These are phyloP conservation scores for Phytophthora pistaciae DNA, from an alignment of 352 stramenopile genomes.

Conservation along the genomic window DNA sequence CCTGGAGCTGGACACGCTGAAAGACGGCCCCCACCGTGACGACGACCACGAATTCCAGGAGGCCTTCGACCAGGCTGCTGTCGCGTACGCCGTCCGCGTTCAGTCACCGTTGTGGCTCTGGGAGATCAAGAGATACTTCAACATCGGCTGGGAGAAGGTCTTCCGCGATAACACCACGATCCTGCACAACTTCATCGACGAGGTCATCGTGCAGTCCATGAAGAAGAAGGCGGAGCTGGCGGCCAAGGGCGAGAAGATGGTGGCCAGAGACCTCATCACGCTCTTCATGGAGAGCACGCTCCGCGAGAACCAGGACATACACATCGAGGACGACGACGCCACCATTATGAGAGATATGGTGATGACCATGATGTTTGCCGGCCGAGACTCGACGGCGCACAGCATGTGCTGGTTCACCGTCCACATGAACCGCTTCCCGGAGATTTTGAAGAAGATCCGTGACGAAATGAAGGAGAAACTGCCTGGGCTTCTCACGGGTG, in stretches of 20 bases:
- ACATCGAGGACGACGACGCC: conserved; percentile 33
- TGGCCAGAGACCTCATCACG: conserved; percentile 54
- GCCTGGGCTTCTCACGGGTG: conserved; percentile 29
- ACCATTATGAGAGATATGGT: conserved; percentile 72
- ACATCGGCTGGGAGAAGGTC: conserved; percentile 48
- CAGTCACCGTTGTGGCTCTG: conserved; percentile 46
- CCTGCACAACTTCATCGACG: conserved; percentile 53
- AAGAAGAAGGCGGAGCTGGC: conserved; percentile 52
- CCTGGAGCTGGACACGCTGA: conserved; percentile 50
- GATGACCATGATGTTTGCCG: conserved; percentile 78
- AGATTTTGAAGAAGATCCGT: conserved; percentile 56
- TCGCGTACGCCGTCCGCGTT: conserved; percentile 35
- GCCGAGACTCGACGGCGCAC: conserved; percentile 71
- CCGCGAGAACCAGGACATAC: conserved; percentile 25
- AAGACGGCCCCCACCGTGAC: conserved; percentile 26
- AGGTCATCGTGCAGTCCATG: conserved; percentile 58
- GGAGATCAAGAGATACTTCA: conserved; percentile 39
- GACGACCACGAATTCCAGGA: conserved; percentile 51
- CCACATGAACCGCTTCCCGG: conserved; percentile 60
- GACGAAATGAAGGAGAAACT: conserved; percentile 58
- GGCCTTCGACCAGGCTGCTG: conserved; percentile 46
- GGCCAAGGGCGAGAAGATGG: conserved; percentile 45
- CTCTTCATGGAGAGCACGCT: conserved; percentile 50
- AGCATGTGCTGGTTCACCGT: conserved; percentile 73
- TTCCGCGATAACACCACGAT: conserved; percentile 43